Evolutionary conservation across 495 filamentous ascomycete species (phyloP).

Genomic region (Annulohypoxylon bovei): DNA sequence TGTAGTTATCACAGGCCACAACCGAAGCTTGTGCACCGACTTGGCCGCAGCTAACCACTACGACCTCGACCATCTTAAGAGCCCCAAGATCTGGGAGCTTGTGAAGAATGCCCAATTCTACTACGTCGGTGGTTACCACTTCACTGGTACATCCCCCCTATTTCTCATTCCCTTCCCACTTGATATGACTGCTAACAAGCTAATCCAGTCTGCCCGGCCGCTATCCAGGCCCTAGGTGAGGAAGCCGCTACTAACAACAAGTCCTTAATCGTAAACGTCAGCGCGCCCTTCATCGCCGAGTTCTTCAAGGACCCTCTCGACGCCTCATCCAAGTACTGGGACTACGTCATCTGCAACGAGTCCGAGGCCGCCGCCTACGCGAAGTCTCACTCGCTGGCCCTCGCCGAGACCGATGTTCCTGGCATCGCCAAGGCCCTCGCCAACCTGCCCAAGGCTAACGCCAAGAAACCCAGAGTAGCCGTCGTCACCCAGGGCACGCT

Average conservation of each 20-base stretch:
- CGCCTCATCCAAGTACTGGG: constrained; percentile 85
- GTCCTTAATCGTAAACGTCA: constrained; percentile 87
- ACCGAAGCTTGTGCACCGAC: constrained; percentile 94
- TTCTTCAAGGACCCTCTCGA: constrained; percentile 98
- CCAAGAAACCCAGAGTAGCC: constrained; percentile 77
- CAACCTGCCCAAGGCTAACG: constrained; percentile 90
- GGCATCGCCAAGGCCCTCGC: constrained; percentile 89
- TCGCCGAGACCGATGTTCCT: constrained; percentile 76
- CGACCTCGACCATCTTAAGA: constrained; percentile 92
- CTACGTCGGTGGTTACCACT: constrained; percentile 90
- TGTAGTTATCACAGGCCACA: constrained; percentile 94
- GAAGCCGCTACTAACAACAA: constrained; percentile 91
- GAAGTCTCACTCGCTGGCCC: constrained; percentile 72
- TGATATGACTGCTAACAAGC: constrained; percentile 10
- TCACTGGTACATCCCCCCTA: constrained; percentile 51
- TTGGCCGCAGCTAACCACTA: constrained; percentile 97
- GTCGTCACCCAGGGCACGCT: constrained; percentile 95
- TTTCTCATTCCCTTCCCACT: background rate
- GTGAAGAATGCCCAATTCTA: constrained; percentile 87
- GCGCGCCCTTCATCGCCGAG: constrained; percentile 93
- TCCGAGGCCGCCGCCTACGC: constrained; percentile 89
- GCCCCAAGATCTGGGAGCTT: constrained; percentile 86
- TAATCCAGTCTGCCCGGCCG: constrained; percentile 82
- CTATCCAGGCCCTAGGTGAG: constrained; percentile 86
- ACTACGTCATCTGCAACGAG: constrained; percentile 98